Percentiles rank a stretch among this genome's conserved stretches.
Evolutionary conservation across 2,329 filamentous ascomycete species (phyloP).

Genomic region (Ceratocystis cacaofunesta): DNA sequence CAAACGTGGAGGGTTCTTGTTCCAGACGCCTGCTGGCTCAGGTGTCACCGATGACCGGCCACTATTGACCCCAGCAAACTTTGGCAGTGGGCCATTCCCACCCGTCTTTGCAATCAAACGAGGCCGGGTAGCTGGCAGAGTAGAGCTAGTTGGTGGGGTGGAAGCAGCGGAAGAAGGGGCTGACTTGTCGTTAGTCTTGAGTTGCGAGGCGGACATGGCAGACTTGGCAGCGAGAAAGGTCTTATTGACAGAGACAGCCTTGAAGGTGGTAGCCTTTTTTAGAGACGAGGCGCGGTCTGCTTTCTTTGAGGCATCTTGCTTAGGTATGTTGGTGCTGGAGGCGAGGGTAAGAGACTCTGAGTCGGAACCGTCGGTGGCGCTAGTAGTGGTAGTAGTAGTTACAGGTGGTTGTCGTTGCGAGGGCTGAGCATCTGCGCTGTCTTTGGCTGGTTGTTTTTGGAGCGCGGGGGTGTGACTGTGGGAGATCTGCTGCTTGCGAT

Average conservation of each 20-base stretch:
- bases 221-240: constrained; percentile 65
- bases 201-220: constrained; percentile 28
- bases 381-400: constrained; percentile 48
- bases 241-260: constrained; percentile 73
- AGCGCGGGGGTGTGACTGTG: no score
- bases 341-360: constrained; percentile 42
- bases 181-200: constrained; percentile 39
- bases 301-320: constrained; percentile 38
- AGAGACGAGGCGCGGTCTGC: constrained; percentile 45
- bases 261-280: constrained; percentile 68
- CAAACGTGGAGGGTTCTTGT: constrained; percentile 65
- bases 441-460: no score
- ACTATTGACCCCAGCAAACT: constrained; percentile 32
- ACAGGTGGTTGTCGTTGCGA: neutral
- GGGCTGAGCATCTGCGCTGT: constrained; percentile 20
- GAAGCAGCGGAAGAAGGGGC: constrained; percentile 28
- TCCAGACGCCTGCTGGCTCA: constrained; percentile 67
- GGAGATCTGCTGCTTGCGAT: neutral
- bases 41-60: constrained; percentile 50
- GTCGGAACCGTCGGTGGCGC: constrained; percentile 61
- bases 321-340: constrained; percentile 17
- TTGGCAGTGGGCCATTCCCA: constrained; percentile 36
- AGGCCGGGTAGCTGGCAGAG: constrained; percentile 44
- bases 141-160: constrained; percentile 27
- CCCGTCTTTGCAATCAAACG: constrained; percentile 64